Conservation (phyloP, 257 asterid species). For the Salvia rosmarinus region DNA sequence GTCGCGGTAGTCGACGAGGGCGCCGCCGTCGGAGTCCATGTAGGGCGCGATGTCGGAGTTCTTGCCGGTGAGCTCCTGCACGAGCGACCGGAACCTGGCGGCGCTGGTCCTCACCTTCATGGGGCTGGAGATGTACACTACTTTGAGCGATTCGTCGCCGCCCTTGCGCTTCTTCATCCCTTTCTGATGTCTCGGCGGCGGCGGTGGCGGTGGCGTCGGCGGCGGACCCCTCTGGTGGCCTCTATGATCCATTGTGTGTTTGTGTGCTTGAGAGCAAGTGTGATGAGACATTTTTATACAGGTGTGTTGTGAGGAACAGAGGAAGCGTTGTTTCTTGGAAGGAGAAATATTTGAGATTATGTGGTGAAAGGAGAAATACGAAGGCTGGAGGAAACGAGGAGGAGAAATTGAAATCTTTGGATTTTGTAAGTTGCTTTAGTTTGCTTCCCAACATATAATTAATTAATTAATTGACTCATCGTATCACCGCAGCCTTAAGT, state of each 20-base stretch:
- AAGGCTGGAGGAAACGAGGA: conserved; percentile 50
- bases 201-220: background rate
- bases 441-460: no score
- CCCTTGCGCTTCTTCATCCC: conserved; percentile 29
- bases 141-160: conserved; percentile 50
- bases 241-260: background rate
- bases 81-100: conserved; percentile 61
- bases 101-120: conserved; percentile 83
- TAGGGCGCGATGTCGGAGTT: conserved; percentile 55
- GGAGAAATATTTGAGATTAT: conserved; percentile 2
- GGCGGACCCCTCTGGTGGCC: background rate
- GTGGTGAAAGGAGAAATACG: conserved; percentile 40
- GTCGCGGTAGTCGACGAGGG: conserved; percentile 21
- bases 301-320: conserved; percentile 24
- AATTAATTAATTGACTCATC: background rate
- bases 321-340: conserved; percentile 60
- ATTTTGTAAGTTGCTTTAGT: background rate
- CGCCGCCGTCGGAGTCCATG: conserved; percentile 35
- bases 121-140: conserved; percentile 81
- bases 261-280: background rate
- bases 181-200: background rate
- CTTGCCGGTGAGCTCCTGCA: conserved; percentile 74
- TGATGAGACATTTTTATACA: conserved; percentile 38
- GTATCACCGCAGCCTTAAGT: conserved; percentile 9
- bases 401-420: conserved; percentile 13